phyloP scores from a whole-genome alignment of 371 early-diverging fungal genomes.

The Blakeslea trispora region DNA sequence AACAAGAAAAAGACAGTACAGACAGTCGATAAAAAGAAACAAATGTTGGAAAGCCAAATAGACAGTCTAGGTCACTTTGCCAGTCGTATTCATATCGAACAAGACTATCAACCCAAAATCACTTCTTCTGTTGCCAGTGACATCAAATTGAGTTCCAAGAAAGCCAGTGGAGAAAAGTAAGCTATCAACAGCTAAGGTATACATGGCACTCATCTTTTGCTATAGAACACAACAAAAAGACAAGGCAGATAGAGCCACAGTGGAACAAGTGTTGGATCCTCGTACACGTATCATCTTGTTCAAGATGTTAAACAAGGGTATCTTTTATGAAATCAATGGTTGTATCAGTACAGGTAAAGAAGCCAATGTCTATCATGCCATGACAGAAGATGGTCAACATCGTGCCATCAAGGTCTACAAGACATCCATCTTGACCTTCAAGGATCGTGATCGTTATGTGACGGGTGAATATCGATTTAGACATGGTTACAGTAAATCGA shows the following conservation, averaged over 20 bases:
- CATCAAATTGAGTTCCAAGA: constrained; percentile 72
- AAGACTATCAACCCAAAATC: constrained; percentile 48
- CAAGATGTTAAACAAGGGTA: constrained; percentile 90
- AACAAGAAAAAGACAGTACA: constrained; percentile 21
- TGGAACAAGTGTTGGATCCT: constrained; percentile 98
- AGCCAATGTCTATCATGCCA: constrained; percentile 97
- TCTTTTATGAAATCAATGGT: constrained; percentile 94
- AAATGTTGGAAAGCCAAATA: constrained; percentile 53
- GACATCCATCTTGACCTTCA: constrained; percentile 98
- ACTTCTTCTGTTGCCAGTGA: constrained; percentile 57
- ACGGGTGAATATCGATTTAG: constrained; percentile 97
- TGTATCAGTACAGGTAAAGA: constrained; percentile 99
- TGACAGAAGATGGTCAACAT: constrained; percentile 82
- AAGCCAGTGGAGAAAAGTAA: constrained; percentile 80
- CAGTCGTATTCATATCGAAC: constrained; percentile 65
- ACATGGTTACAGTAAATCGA: constrained; percentile 93
- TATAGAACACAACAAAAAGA: constrained; percentile 68
- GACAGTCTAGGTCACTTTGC: constrained; percentile 62
- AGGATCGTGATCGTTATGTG: constrained; percentile 99
- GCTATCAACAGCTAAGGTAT: background rate
- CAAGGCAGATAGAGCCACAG: constrained; percentile 97
- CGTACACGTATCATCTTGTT: constrained; percentile 96
- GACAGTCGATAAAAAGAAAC: constrained; percentile 38
- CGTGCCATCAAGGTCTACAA: constrained; percentile 99
- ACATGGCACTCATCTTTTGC: background rate